phyloP scores from a whole-genome alignment of 441 rosid species.

The Theobroma grandiflorum region DNA sequence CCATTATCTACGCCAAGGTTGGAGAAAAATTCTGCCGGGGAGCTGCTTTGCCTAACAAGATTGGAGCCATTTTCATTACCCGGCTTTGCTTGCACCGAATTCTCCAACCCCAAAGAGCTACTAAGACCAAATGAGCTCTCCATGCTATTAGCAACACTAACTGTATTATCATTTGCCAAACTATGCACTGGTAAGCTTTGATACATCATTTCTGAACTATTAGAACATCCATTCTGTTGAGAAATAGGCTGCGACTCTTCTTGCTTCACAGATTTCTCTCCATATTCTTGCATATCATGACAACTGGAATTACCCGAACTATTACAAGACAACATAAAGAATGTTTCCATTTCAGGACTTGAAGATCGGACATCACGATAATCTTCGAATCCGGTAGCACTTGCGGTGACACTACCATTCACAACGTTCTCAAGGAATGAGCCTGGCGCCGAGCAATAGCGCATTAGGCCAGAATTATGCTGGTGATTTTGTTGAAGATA shows the following conservation, averaged over 20 bases:
- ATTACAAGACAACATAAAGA: conserved; percentile 38
- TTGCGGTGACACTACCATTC: conserved; percentile 19
- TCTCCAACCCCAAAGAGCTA: conserved; percentile 34
- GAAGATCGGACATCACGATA: conserved; percentile 41
- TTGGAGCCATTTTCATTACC: conserved; percentile 37
- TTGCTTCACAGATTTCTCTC: conserved; percentile 44
- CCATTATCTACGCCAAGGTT: conserved; percentile 51
- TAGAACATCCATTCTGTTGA: conserved; percentile 31
- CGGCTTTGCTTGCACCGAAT: conserved; percentile 38
- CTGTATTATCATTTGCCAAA: conserved; percentile 26
- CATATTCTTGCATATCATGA: conserved; percentile 44
- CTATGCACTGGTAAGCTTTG: conserved; percentile 29
- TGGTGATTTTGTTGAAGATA: conserved; percentile 34
- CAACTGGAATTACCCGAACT: conserved; percentile 37
- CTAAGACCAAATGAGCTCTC: conserved; percentile 30
- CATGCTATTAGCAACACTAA: conserved; percentile 28
- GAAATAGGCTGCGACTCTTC: conserved; percentile 39
- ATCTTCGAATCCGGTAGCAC: conserved; percentile 33
- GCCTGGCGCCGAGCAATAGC: conserved; percentile 55
- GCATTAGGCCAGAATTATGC: conserved; percentile 39
- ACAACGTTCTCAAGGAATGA: conserved; percentile 44
- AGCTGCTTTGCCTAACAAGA: conserved; percentile 57
- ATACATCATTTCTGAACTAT: conserved; percentile 36
- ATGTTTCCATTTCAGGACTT: conserved; percentile 52
- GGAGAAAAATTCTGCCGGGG: conserved; percentile 61